A percentile compares a stretch with the other conserved stretches of the same genome.
These are phyloP conservation scores for Astrothelium subdiscretum DNA, from an alignment of 495 filamentous ascomycete species.

Conservation along the genomic window DNA sequence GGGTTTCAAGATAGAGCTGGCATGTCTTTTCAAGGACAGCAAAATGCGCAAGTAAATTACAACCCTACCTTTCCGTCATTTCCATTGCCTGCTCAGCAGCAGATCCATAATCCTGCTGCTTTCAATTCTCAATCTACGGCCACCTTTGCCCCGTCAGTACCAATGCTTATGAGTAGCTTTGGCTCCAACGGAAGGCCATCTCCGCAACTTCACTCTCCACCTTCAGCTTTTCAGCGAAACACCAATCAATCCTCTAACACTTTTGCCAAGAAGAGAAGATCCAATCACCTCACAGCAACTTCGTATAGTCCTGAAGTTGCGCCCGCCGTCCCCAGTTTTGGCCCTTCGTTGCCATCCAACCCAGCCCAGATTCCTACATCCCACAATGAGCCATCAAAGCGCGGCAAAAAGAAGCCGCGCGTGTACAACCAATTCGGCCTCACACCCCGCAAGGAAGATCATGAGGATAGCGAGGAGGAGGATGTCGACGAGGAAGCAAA, in stretches of 20 bases:
- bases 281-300: not conserved
- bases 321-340: constrained; percentile 51
- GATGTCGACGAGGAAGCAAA: constrained; percentile 66
- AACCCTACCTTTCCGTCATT: not conserved
- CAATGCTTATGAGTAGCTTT: not conserved
- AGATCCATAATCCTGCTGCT: not conserved
- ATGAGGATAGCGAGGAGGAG: constrained; percentile 60
- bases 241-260: not conserved
- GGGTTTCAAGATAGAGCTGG: not conserved
- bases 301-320: constrained; percentile 16
- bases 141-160: not conserved
- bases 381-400: constrained; percentile 24
- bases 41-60: not conserved
- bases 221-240: not conserved
- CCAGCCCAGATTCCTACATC: constrained; percentile 32
- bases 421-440: constrained; percentile 70
- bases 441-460: constrained; percentile 60
- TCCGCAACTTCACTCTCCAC: not conserved
- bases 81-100: not conserved
- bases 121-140: not conserved
- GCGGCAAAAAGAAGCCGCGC: constrained; percentile 61
- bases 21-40: not conserved
- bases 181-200: not conserved
- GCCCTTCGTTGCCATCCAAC: constrained; percentile 48
- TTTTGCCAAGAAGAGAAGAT: constrained; percentile 10